phyloP scores from a whole-genome alignment of 2,329 filamentous ascomycete genomes.

The Colletotrichum scovillei region DNA sequence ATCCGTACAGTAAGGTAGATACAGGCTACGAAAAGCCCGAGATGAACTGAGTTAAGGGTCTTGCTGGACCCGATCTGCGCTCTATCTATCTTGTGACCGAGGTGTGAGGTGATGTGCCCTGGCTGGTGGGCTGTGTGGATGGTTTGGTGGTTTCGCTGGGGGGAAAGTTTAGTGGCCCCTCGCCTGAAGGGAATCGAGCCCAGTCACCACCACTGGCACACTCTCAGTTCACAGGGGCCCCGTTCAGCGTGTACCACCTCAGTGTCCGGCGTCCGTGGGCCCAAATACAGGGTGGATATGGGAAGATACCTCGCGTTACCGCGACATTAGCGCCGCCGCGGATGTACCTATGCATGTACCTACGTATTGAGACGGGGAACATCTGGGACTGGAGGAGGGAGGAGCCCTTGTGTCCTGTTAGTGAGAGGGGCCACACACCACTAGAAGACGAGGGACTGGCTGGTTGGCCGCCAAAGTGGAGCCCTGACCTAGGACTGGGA shows the following conservation, averaged over 20 bases:
- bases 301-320: background rate
- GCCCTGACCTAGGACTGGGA: constrained; percentile 9
- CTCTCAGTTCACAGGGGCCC: background rate
- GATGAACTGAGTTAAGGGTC: background rate
- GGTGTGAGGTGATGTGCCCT: constrained; percentile 30
- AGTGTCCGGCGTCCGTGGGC: constrained; percentile 9
- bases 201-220: background rate
- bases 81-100: constrained; percentile 11
- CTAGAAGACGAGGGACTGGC: background rate
- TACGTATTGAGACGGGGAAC: constrained; percentile 18
- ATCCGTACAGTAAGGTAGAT: background rate
- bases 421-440: constrained; percentile 17
- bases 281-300: background rate
- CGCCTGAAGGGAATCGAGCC: constrained; percentile 10
- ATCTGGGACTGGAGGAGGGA: constrained; percentile 19
- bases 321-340: background rate
- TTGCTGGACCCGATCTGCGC: background rate
- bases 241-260: background rate
- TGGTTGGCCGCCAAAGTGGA: constrained; percentile 17
- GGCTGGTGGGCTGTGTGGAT: constrained; percentile 23
- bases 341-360: constrained; percentile 10
- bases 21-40: background rate
- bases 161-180: constrained; percentile 22
- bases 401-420: background rate
- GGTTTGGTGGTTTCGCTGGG: constrained; percentile 15